Evolutionary conservation across 225 moss, liverwort and hornwort genomes (phyloP).

Genomic region (Pseudisothecium myosuroides): DNA sequence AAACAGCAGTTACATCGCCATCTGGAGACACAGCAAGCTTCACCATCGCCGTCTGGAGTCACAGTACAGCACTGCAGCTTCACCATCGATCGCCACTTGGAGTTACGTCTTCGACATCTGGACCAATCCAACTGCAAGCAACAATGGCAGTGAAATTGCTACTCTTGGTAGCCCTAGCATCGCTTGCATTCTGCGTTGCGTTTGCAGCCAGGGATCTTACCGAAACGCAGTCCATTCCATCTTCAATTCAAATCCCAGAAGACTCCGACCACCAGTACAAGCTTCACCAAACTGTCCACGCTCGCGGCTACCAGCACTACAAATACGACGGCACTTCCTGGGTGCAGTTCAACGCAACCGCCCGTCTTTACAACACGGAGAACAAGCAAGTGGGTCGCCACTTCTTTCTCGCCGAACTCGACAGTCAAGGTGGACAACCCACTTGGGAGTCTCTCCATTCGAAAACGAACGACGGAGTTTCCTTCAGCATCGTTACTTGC

Average conservation of each 20-base stretch:
- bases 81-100: background rate
- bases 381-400: conserved; percentile 12
- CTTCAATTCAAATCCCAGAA: background rate
- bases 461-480: background rate
- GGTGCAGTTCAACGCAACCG: background rate
- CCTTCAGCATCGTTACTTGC: conserved; percentile 4
- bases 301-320: conserved; percentile 22
- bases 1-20: too few species aligned
- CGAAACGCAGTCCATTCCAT: background rate
- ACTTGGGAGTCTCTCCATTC: conserved; percentile 3
- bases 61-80: too few species aligned
- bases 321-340: conserved; percentile 17
- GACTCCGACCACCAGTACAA: background rate
- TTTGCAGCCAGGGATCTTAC: background rate
- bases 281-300: conserved; percentile 1
- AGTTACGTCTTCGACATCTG: background rate
- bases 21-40: background rate
- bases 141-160: background rate
- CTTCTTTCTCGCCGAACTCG: background rate
- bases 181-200: background rate
- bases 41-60: background rate
- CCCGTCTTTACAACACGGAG: background rate
- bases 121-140: background rate
- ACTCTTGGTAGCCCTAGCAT: background rate
- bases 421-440: conserved; percentile 5